phyloP scores from a whole-genome alignment of 1,284 basidiomycete genomes.

The Ceratobasidium sp. region DNA sequence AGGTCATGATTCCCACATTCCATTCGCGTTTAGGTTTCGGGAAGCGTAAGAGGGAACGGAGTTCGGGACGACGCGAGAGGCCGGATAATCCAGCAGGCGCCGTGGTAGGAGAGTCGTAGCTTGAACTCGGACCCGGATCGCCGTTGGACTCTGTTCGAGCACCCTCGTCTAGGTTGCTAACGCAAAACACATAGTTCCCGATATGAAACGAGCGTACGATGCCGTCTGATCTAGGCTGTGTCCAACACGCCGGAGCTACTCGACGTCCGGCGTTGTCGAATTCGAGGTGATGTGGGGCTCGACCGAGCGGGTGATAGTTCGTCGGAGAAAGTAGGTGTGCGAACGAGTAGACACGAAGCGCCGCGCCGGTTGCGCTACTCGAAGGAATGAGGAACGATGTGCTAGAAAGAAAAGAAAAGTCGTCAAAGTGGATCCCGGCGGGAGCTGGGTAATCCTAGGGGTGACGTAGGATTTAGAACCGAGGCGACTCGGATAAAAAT shows the following conservation, averaged over 20 bases:
- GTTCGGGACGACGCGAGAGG: conserved; percentile 4
- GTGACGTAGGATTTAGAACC: too few relatives aligned
- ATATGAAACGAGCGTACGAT: conserved; percentile 40
- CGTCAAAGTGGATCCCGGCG: conserved; percentile 41
- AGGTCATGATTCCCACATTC: conserved; percentile 44
- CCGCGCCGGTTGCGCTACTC: conserved; percentile 44
- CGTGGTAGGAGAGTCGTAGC: not conserved
- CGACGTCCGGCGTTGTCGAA: conserved; percentile 42
- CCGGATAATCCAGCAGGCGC: conserved; percentile 24
- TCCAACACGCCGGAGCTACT: conserved; percentile 40
- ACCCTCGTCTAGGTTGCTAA: conserved; percentile 33
- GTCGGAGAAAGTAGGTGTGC: conserved; percentile 51
- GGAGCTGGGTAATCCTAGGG: conserved; percentile 36
- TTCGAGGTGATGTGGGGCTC: conserved; percentile 40
- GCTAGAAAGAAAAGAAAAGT: conserved; percentile 35
- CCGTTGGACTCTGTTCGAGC: not conserved
- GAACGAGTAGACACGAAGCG: conserved; percentile 55
- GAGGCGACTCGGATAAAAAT: too few relatives aligned
- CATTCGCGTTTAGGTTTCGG: conserved; percentile 33
- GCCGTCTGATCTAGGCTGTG: conserved; percentile 7
- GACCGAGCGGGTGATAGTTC: conserved; percentile 18
- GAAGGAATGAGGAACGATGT: conserved; percentile 40
- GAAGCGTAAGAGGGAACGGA: conserved; percentile 22
- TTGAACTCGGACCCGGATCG: not conserved
- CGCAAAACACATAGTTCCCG: conserved; percentile 37